Percentiles rank a stretch among this genome's conserved stretches.
These are phyloP conservation scores for Micractinium sp. DNA, from an alignment of 139 green algal genomes.

Conservation along the genomic window DNA sequence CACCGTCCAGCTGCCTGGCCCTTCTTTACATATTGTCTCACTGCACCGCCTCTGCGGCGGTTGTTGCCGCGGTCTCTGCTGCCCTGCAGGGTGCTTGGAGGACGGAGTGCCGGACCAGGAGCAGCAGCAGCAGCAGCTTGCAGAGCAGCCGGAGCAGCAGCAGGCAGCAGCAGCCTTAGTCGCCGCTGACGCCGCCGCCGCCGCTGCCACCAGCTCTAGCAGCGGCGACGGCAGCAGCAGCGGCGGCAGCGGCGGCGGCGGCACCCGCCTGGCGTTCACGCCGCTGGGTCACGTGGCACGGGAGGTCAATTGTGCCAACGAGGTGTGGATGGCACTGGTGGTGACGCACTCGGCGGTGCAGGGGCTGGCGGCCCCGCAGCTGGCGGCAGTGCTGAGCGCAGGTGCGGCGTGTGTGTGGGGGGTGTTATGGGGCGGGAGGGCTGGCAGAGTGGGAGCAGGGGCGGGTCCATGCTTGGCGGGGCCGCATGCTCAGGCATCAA, in stretches of 20 bases:
- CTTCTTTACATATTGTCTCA: too few species aligned
- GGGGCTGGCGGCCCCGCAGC: slow-evolving; percentile 16
- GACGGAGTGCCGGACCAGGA: not conserved
- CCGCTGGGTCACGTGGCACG: slow-evolving; percentile 76
- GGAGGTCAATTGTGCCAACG: slow-evolving; percentile 79
- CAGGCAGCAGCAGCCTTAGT: not conserved
- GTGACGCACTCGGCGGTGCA: slow-evolving; percentile 64
- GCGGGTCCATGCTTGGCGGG: too few species aligned
- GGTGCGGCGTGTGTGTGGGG: not conserved
- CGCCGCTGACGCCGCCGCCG: not conserved
- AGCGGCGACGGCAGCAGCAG: not conserved
- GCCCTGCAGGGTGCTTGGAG: not conserved
- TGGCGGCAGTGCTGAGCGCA: slow-evolving; percentile 20
- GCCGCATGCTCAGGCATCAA: too few species aligned
- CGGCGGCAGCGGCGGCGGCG: too few species aligned
- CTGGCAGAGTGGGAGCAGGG: not conserved
- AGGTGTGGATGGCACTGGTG: slow-evolving; percentile 89
- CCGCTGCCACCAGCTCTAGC: too few species aligned
- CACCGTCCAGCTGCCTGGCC: too few species aligned
- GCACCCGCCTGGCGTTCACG: slow-evolving; percentile 12
- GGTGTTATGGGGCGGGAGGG: not conserved
- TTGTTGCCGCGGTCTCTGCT: not conserved
- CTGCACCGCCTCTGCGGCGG: too few species aligned
- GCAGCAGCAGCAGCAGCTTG: not conserved
- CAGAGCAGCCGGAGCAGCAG: not conserved